phyloP scores from a whole-genome alignment of 768 basidiomycete genomes.

The Termitomyces sp. region DNA sequence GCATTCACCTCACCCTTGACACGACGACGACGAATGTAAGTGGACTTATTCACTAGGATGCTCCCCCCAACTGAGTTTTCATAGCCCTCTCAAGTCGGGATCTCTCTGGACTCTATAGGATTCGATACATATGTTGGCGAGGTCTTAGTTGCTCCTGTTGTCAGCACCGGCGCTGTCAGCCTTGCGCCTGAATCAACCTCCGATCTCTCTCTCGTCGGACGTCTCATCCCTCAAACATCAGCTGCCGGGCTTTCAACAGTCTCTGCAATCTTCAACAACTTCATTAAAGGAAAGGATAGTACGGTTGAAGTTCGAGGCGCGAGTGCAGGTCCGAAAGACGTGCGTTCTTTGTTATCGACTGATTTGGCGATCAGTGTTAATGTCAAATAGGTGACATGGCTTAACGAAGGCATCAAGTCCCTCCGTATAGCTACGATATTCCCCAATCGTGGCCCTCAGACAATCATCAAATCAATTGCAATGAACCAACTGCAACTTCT shows the following conservation, averaged over 20 bases:
- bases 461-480: constrained; percentile 61
- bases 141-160: constrained; percentile 56
- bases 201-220: constrained; percentile 52
- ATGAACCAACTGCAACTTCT: constrained; percentile 57
- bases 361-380: neutral
- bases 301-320: constrained; percentile 56
- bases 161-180: constrained; percentile 44
- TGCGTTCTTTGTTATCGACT: constrained; percentile 23
- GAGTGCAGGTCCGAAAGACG: constrained; percentile 54
- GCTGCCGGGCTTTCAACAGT: constrained; percentile 51
- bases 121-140: constrained; percentile 57
- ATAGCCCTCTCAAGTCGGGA: constrained; percentile 74
- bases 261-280: constrained; percentile 67
- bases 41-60: neutral
- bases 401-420: constrained; percentile 66
- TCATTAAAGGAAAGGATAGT: constrained; percentile 64
- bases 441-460: constrained; percentile 57
- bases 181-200: constrained; percentile 53
- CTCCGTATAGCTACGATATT: constrained; percentile 56
- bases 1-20: constrained; percentile 64
- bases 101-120: constrained; percentile 54
- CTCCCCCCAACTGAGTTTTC: neutral
- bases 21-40: constrained; percentile 58
- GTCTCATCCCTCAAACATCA: constrained; percentile 59
- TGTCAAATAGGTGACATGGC: constrained; percentile 55